Conservation (phyloP, 495 filamentous ascomycete genomes). For the Gamarada debralockiae region DNA sequence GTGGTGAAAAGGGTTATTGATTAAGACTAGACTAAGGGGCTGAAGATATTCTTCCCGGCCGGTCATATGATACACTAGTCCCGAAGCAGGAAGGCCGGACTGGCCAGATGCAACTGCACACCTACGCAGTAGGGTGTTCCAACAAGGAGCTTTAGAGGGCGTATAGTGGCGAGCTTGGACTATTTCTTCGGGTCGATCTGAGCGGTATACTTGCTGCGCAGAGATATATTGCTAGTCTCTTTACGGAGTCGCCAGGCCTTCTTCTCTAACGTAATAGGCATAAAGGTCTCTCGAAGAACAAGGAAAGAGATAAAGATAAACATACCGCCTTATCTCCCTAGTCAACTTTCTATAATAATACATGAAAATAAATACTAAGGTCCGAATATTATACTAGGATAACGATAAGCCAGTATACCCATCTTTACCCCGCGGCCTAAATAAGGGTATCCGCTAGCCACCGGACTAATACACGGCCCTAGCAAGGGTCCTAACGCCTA, state of each 20-base stretch:
- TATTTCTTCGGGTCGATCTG: neutral
- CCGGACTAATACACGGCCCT: constrained; percentile 51
- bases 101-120: no score
- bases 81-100: no score
- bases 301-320: constrained; percentile 62
- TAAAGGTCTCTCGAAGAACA: constrained; percentile 55
- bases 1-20: no score
- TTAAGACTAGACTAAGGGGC: no score
- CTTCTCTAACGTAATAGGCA: constrained; percentile 40
- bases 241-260: constrained; percentile 60
- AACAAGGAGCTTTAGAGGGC: neutral
- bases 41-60: no score
- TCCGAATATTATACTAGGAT: constrained; percentile 44
- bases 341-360: constrained; percentile 75
- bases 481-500: constrained; percentile 47
- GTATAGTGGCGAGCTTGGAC: neutral
- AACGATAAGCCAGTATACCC: constrained; percentile 56
- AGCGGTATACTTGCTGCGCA: neutral
- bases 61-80: no score
- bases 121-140: no score
- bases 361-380: constrained; percentile 48
- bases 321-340: constrained; percentile 74
- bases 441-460: constrained; percentile 49
- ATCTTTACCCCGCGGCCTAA: constrained; percentile 57
- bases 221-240: constrained; percentile 65